These are phyloP conservation scores for Martiniozyma abietophila DNA, from an alignment of 805 yeast species.

Conservation along the genomic window DNA sequence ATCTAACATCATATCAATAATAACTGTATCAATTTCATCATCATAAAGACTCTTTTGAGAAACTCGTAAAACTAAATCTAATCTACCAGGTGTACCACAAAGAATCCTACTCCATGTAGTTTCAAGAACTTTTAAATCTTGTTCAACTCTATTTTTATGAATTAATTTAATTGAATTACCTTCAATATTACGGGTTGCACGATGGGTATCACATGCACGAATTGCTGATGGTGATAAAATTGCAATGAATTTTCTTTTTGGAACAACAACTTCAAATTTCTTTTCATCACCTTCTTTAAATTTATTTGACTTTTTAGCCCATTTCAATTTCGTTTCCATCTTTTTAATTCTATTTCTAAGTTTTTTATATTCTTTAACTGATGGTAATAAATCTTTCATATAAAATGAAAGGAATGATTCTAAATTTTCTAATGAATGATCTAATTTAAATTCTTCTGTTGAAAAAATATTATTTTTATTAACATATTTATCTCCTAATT, in stretches of 20 bases:
- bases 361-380: constrained; percentile 19
- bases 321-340: constrained; percentile 18
- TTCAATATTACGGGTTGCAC: constrained; percentile 41
- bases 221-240: constrained; percentile 68
- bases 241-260: constrained; percentile 37
- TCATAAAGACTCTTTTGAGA: constrained; percentile 24
- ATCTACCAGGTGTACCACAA: constrained; percentile 57
- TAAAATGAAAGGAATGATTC: constrained; percentile 42
- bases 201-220: constrained; percentile 77
- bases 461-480: constrained; percentile 49
- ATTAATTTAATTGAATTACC: constrained; percentile 58
- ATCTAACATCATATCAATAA: constrained; percentile 57
- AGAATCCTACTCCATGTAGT: constrained; percentile 41
- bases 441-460: constrained; percentile 47
- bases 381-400: constrained; percentile 38
- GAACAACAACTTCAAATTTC: constrained; percentile 11
- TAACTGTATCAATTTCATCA: constrained; percentile 41
- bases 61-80: constrained; percentile 22
- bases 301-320: constrained; percentile 20
- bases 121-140: constrained; percentile 43
- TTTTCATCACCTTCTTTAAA: constrained; percentile 8
- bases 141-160: constrained; percentile 61
- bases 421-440: constrained; percentile 48
- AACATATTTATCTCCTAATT: constrained; percentile 54
- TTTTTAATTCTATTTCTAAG: constrained; percentile 23